Evolutionary conservation across 1,284 basidiomycete genomes (phyloP).

Genomic region (Sanguinoderma infundibulare): DNA sequence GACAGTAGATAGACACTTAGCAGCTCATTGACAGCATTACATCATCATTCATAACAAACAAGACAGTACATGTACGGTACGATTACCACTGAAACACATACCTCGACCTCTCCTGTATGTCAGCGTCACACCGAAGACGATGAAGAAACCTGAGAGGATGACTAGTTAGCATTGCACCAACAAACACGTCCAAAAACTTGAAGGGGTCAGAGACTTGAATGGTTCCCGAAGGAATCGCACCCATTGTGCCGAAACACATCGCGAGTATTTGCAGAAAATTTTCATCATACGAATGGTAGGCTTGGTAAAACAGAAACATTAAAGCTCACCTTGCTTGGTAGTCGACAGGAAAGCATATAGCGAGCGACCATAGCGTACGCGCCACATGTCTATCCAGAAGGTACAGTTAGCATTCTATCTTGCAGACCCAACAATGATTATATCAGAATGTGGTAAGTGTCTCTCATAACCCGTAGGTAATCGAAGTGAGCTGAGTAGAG

Average conservation of each 20-base stretch:
- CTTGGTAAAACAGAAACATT: background rate
- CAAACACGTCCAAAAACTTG: background rate
- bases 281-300: slow-evolving; percentile 47
- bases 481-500: slow-evolving; percentile 72
- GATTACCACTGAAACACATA: background rate
- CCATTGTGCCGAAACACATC: slow-evolving; percentile 63
- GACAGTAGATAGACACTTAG: no score
- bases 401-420: background rate
- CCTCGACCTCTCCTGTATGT: no score
- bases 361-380: background rate
- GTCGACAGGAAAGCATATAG: background rate
- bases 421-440: background rate
- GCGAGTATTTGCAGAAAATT: slow-evolving; percentile 48
- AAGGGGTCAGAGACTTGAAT: slow-evolving; percentile 75
- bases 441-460: slow-evolving; percentile 23
- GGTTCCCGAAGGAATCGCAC: slow-evolving; percentile 67
- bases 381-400: background rate
- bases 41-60: background rate
- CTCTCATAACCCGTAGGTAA: slow-evolving; percentile 53
- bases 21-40: background rate
- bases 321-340: background rate
- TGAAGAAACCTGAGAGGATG: background rate
- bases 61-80: background rate
- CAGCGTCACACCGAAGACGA: background rate
- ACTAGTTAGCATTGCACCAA: background rate